A percentile compares a stretch with the other conserved stretches of the same genome.
Conservation (phyloP, 2,329 filamentous ascomycete genomes). For the Amesomyces nigricolor region DNA sequence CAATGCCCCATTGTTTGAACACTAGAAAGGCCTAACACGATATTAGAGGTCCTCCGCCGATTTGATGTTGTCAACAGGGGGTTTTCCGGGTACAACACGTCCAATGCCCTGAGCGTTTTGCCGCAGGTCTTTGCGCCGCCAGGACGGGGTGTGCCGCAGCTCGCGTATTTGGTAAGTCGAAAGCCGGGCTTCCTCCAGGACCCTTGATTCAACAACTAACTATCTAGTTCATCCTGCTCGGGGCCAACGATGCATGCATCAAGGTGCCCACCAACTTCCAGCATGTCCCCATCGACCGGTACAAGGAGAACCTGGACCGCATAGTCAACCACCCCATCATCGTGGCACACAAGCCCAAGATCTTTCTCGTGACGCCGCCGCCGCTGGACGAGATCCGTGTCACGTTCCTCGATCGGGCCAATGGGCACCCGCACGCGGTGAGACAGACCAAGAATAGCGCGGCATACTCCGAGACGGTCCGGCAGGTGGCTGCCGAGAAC, state of each 20-base stretch:
- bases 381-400: constrained; percentile 73
- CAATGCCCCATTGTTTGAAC: neutral
- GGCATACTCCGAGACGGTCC: constrained; percentile 53
- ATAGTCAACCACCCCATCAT: constrained; percentile 70
- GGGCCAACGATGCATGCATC: constrained; percentile 82
- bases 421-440: constrained; percentile 40
- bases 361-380: constrained; percentile 76
- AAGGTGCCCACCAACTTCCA: constrained; percentile 59
- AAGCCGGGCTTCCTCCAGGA: neutral
- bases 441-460: constrained; percentile 46
- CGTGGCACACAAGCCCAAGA: constrained; percentile 61
- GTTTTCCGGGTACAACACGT: constrained; percentile 79
- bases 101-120: constrained; percentile 64
- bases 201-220: no score
- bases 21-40: constrained; percentile 6
- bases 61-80: constrained; percentile 87
- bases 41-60: constrained; percentile 64
- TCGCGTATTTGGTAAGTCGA: constrained; percentile 59
- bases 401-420: constrained; percentile 41
- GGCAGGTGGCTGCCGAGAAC: constrained; percentile 63
- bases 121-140: constrained; percentile 66
- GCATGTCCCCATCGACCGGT: constrained; percentile 70
- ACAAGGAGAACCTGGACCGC: constrained; percentile 62
- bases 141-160: constrained; percentile 48
- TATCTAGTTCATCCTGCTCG: constrained; percentile 67